phyloP scores from a whole-genome alignment of 148 eudicot genomes.

The Chenopodium album region DNA sequence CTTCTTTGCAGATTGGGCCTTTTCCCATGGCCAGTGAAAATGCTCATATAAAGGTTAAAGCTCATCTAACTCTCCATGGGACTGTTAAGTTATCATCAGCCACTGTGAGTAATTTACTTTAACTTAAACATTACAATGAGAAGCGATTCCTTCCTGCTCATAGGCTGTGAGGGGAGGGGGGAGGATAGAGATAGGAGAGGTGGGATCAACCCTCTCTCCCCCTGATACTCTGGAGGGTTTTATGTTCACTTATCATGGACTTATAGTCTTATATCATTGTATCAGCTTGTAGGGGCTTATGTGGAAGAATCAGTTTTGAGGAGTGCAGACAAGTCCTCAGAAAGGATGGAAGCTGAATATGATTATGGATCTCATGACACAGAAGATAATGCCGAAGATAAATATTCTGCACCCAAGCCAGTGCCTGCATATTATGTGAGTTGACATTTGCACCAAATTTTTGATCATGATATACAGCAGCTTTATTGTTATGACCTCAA shows the following conservation, averaged over 20 bases:
- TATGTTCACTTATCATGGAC: background rate
- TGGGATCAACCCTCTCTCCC: background rate
- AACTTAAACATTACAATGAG: background rate
- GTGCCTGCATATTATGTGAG: slow-evolving; percentile 43
- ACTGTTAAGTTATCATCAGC: slow-evolving; percentile 57
- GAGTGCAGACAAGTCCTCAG: slow-evolving; percentile 35
- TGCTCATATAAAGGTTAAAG: slow-evolving; percentile 60
- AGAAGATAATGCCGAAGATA: slow-evolving; percentile 36
- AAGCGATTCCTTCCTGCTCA: background rate
- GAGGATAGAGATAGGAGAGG: background rate
- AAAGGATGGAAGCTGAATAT: slow-evolving; percentile 38
- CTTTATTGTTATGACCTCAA: background rate
- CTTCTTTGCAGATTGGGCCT: slow-evolving; percentile 69
- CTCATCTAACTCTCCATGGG: slow-evolving; percentile 66
- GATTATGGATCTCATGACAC: slow-evolving; percentile 38
- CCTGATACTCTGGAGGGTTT: background rate
- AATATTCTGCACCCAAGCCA: slow-evolving; percentile 24
- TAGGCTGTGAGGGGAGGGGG: background rate
- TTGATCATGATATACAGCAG: background rate
- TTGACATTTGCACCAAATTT: slow-evolving; percentile 14
- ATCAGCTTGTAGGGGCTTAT: slow-evolving; percentile 61
- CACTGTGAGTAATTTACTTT: slow-evolving; percentile 46
- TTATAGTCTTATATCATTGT: slow-evolving; percentile 12
- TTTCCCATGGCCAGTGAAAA: slow-evolving; percentile 48
- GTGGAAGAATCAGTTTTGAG: slow-evolving; percentile 31